Percentiles rank a stretch among this genome's conserved stretches.
These are phyloP conservation scores for Rhododendron vialii DNA, from an alignment of 148 eudicot species.

Conservation along the genomic window DNA sequence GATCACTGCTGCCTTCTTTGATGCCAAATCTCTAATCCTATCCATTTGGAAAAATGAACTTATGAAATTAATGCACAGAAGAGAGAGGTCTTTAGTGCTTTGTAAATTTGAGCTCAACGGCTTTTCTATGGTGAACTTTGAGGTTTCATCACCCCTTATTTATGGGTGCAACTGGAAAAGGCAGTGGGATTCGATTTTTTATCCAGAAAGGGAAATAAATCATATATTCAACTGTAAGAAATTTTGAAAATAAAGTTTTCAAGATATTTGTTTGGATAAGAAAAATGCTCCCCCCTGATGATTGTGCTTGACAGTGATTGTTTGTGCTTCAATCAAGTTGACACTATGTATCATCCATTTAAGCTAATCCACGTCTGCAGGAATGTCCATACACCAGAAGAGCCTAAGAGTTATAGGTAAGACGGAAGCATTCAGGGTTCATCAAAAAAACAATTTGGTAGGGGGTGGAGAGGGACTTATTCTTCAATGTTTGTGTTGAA, in stretches of 20 bases:
- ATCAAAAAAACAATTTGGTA: background rate
- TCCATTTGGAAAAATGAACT: constrained; percentile 22
- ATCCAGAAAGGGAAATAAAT: background rate
- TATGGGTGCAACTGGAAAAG: constrained; percentile 22
- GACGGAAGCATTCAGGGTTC: background rate
- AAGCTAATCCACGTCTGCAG: background rate
- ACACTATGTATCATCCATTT: constrained; percentile 13
- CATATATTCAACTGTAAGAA: background rate
- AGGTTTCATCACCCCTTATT: constrained; percentile 23
- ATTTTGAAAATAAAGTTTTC: background rate
- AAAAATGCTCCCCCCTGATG: constrained; percentile 10
- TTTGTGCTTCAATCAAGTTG: constrained; percentile 28
- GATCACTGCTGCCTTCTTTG: constrained; percentile 48
- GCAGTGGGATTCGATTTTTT: constrained; percentile 16
- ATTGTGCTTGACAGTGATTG: constrained; percentile 22
- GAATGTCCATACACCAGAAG: constrained; percentile 12
- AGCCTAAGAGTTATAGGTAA: background rate
- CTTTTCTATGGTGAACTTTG: constrained; percentile 1
- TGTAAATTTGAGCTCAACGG: background rate
- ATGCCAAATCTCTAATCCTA: constrained; percentile 32
- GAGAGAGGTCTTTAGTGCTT: background rate
- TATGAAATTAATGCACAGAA: background rate
- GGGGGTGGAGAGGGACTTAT: constrained; percentile 17
- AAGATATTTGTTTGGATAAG: constrained; percentile 28
- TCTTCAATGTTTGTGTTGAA: background rate